Evolutionary conservation across 2,329 filamentous ascomycete species (phyloP), one percentile per base, ranked within the genome.

Genomic region (Sclerotinia spermophila): DNA sequence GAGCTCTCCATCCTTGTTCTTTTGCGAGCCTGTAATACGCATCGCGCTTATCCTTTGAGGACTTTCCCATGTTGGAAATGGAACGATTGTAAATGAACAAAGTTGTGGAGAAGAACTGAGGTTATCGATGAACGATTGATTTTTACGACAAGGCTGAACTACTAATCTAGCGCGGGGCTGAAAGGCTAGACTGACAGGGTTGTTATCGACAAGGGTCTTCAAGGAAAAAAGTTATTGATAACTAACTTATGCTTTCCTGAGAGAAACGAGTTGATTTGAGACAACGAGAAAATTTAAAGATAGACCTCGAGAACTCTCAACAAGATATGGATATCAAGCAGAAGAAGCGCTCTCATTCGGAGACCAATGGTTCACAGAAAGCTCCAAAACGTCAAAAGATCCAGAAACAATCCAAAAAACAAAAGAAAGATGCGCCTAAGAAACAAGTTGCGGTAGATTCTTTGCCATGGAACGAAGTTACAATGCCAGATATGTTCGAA

Each of bases 11-110:
- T 74, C 96, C 96, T 84, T 99, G 96, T 81, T 99, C 96, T 83
- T 99, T 99, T 27, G 96, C 96, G 13, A 99, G 91, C 68, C 96
- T 89, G 79, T 99, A 99, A 83, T 99, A 99, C 60, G 94, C 94
- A 81, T 99, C 96, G 68, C 96, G 92, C 83, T 99, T 99, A 80
- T 99, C 96, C 82, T 99, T 99, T 62, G 95, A 98, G 1, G 96
- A 97, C 81, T 98, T 98, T 1, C 94, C 94, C 94, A 97, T 97
- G 24, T 68, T 73, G 33, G 64, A 27, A 24, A 53, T 2, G 38
- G 33, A 48, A 66, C 10, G 11, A 55, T 27, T 15, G 17, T 38
- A 19, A 45, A 69, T 53, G 44, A 38, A 53, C 65, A 68, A 64
- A 71, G 55, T 38, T 65, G 48, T 62, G 27, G 51, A 64, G 45